Evolutionary conservation across 2,329 filamentous ascomycete genomes (phyloP).

Genomic region (Diplodia intermedia): DNA sequence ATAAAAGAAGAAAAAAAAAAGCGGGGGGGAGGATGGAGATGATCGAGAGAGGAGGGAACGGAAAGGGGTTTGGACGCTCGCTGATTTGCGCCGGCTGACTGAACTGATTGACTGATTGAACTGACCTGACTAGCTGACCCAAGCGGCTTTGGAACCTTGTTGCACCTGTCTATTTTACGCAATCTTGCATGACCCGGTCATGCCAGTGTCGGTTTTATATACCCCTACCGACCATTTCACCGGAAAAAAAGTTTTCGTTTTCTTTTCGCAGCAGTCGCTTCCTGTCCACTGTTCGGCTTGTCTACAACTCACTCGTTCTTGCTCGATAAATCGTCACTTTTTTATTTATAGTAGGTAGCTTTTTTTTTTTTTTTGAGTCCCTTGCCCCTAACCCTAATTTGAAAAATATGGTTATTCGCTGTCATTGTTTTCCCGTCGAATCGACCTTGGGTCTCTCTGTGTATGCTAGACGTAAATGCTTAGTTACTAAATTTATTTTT

Average conservation of each 20-base stretch:
- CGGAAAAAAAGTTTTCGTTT: conserved; percentile 23
- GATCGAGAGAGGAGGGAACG: background rate
- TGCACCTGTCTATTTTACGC: conserved; percentile 20
- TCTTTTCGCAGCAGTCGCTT: background rate
- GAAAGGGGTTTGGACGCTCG: conserved; percentile 1
- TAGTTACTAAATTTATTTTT: background rate
- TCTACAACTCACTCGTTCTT: conserved; percentile 4
- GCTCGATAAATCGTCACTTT: background rate
- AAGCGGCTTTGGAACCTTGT: background rate
- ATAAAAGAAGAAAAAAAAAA: background rate
- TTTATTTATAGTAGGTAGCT: conserved; percentile 20
- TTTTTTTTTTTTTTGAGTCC: background rate
- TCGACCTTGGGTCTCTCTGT: background rate
- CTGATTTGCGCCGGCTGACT: background rate
- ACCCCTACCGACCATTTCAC: background rate
- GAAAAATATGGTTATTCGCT: conserved; percentile 21
- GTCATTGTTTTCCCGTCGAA: background rate
- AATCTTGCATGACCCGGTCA: background rate
- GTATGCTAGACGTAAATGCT: conserved; percentile 1
- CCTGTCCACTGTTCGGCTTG: conserved; percentile 6
- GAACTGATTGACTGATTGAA: background rate
- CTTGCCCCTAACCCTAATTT: conserved; percentile 12
- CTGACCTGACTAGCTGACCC: background rate
- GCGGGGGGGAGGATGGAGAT: background rate
- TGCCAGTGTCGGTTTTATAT: background rate